phyloP scores from a whole-genome alignment of 2,329 filamentous ascomycete species.

The Xylaria sp. region DNA sequence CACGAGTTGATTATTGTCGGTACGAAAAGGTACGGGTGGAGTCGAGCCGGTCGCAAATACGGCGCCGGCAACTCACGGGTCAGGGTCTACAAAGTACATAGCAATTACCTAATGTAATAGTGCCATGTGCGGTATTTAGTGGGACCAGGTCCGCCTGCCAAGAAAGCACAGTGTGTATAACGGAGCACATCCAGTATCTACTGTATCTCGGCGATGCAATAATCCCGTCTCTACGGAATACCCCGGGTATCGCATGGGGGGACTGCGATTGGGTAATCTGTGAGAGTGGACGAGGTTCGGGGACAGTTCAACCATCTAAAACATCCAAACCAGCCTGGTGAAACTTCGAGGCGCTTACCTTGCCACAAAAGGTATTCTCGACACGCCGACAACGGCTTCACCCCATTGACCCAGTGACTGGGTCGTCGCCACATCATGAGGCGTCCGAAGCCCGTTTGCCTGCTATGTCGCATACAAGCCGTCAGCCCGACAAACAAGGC shows the following conservation, averaged over 20 bases:
- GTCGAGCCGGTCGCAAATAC: background rate
- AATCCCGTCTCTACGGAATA: background rate
- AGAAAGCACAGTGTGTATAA: background rate
- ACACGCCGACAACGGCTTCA: background rate
- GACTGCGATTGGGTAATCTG: background rate
- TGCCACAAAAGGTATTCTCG: background rate
- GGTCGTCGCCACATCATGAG: conserved; percentile 26
- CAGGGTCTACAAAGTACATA: too few species aligned
- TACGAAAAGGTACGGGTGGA: background rate
- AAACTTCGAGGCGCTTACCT: background rate
- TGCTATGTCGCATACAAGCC: conserved; percentile 31
- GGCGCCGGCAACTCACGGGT: background rate
- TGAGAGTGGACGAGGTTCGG: background rate
- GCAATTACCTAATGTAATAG: too few species aligned
- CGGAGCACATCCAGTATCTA: background rate
- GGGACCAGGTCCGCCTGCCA: background rate
- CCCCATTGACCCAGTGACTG: conserved; percentile 4
- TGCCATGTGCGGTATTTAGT: background rate
- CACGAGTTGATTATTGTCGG: too few species aligned
- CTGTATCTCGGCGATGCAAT: background rate
- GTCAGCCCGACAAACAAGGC: conserved; percentile 20
- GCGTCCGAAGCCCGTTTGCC: conserved; percentile 26
- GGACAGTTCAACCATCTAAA: background rate
- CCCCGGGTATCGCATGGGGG: background rate
- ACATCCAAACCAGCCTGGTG: background rate